phyloP scores from a whole-genome alignment of 805 yeast genomes.

The Alloascoidea hylecoeti region DNA sequence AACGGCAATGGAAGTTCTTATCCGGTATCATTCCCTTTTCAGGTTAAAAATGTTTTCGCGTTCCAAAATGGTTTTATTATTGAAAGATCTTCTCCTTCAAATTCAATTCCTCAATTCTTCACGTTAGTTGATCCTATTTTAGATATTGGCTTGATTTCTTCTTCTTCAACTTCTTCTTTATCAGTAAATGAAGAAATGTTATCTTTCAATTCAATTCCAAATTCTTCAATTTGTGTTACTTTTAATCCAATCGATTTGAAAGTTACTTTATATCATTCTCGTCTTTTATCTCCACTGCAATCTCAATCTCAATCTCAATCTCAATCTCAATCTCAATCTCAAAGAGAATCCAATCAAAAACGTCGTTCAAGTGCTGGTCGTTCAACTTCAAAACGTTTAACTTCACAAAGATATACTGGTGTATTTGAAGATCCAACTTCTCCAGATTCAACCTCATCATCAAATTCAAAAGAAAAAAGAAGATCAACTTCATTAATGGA shows the following conservation, averaged over 20 bases:
- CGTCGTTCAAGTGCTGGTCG: slow-evolving; percentile 4
- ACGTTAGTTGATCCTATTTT: slow-evolving; percentile 63
- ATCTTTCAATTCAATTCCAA: slow-evolving; percentile 31
- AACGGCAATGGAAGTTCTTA: slow-evolving; percentile 43
- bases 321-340: slow-evolving; percentile 7
- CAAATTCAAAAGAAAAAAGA: not conserved
- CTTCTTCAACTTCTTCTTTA: slow-evolving; percentile 56
- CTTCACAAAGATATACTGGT: slow-evolving; percentile 11
- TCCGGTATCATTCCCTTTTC: slow-evolving; percentile 57
- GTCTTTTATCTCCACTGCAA: slow-evolving; percentile 19
- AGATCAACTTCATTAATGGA: not conserved
- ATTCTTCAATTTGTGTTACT: slow-evolving; percentile 39
- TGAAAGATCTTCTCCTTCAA: slow-evolving; percentile 22
- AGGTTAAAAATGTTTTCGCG: slow-evolving; percentile 42
- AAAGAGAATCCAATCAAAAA: slow-evolving; percentile 4
- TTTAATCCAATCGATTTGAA: slow-evolving; percentile 29
- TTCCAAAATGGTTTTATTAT: slow-evolving; percentile 57
- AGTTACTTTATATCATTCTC: slow-evolving; percentile 40
- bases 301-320: not conserved
- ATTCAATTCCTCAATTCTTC: slow-evolving; percentile 32
- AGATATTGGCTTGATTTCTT: slow-evolving; percentile 57
- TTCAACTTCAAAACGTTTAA: slow-evolving; percentile 6
- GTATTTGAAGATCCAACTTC: slow-evolving; percentile 19
- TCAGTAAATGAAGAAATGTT: slow-evolving; percentile 42
- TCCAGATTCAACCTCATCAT: not conserved